Conservation (phyloP, 2,329 filamentous ascomycete species). For the Hypoxylon sp. region DNA sequence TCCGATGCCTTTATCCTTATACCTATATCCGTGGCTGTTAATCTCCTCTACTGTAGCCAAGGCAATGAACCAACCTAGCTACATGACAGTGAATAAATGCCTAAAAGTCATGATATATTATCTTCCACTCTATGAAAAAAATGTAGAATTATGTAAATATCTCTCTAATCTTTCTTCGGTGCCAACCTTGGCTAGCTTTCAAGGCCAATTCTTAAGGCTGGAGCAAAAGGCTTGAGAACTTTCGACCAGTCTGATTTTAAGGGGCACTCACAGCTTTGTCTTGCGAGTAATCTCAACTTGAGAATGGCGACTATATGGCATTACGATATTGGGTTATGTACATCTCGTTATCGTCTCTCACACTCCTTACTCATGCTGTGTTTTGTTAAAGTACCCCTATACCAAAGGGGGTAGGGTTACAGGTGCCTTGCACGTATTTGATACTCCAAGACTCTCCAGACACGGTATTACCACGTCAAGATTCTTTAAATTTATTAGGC, state of each 20-base stretch:
- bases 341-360: neutral
- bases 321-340: neutral
- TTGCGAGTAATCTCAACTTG: neutral
- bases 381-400: neutral
- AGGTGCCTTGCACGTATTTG: neutral
- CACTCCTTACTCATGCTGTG: neutral
- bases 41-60: no score
- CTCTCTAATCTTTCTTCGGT: neutral
- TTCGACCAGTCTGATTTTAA: neutral
- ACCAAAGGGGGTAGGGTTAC: neutral
- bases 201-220: neutral
- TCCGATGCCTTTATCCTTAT: no score
- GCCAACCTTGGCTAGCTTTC: neutral
- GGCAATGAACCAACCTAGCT: no score
- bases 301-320: neutral
- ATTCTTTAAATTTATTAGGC: neutral
- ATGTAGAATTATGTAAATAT: neutral
- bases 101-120: neutral
- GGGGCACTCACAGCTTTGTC: neutral
- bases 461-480: neutral
- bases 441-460: neutral
- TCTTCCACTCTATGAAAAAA: neutral
- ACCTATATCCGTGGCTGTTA: no score
- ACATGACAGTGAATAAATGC: no score
- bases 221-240: neutral